Base-by-base conservation (phyloP, 108 stramenopile genomes). In the Cylindrotheca fusiformis region DNA sequence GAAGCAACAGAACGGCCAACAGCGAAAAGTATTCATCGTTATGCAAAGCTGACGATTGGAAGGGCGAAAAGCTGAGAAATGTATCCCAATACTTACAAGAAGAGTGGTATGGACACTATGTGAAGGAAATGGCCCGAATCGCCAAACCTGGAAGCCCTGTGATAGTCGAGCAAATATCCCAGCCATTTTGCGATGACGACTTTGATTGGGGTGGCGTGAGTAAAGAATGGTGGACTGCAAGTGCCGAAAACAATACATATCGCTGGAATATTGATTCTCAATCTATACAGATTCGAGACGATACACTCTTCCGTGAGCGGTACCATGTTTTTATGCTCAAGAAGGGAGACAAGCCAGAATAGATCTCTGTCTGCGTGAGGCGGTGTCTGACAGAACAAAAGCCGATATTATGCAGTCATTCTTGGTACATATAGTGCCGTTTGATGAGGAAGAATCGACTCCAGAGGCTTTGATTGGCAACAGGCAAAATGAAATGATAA, bases 271-370 rank as follows among this genome's bases (percentile, higher is more conserved):
- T 81, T 1, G 72, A 81, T 60, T 56, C 64, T 2, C 31, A 64
- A 32, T 65, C 58, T 18, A 51, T 81, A 28, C 59, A 48, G 23
- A 68, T 80, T 30, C 60, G 41, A 27, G 61, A 68, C 19, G 71
- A 66, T 27, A 32, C n/a, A 18, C 31, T 65, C 20, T 66, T 63
- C 41, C 32, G 22, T 32, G 25, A 63, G 26, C 64, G 79, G 28
- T 80, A 80, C 51, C 61, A 80, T 53, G 71, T 80, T 1, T 72
- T 73, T 36, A 73, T 78, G 77, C 66, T 69, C 24, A 78, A 78
- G 45, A 73, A 68, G 20, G 63, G 63, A 0, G 36, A 52, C 6
- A 41, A 41, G 36, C 36, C 36, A 14, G 36, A 41, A 41, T 41
- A 14, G 14, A 41, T n/a, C n/a, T n/a, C n/a, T n/a, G n/a, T n/a